Evolutionary conservation across 2,329 filamentous ascomycete species (phyloP).

Genomic region (Pseudohalonectria lignicola): DNA sequence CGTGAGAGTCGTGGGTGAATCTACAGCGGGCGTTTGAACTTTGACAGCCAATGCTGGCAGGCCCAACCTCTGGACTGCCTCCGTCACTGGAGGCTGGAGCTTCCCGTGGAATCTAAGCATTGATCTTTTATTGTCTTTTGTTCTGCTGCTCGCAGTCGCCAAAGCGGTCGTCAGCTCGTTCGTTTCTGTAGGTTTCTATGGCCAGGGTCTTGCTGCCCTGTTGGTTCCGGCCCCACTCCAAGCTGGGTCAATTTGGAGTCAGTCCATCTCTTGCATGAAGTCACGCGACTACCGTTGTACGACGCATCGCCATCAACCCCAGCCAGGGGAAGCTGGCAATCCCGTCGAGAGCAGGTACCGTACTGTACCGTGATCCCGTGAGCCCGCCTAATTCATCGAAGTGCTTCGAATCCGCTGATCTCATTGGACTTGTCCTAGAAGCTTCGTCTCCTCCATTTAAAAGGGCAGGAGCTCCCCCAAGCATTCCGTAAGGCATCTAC

Average conservation of each 20-base stretch:
- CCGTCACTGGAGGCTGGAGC: too few species aligned
- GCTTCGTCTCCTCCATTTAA: not conserved
- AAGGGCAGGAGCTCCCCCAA: conserved; percentile 2
- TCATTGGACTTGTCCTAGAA: conserved; percentile 1
- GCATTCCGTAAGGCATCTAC: too few species aligned
- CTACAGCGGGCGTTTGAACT: too few species aligned
- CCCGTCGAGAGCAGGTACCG: too few species aligned
- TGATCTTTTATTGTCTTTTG: too few species aligned
- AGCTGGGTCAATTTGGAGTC: not conserved
- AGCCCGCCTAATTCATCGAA: conserved; percentile 3
- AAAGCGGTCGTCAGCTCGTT: not conserved
- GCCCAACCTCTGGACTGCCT: too few species aligned
- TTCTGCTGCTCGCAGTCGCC: too few species aligned
- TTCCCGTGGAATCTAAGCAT: too few species aligned
- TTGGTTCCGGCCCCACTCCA: not conserved
- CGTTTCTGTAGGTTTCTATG: not conserved
- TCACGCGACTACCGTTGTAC: conserved; percentile 6
- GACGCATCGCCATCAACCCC: not conserved
- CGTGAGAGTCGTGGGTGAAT: too few species aligned
- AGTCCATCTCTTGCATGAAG: conserved; percentile 7
- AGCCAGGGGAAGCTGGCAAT: not conserved
- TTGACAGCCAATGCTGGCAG: too few species aligned
- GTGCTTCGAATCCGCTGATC: conserved; percentile 1
- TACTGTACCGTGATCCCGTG: not conserved
- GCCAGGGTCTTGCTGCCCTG: not conserved